Evolutionary conservation across 2,329 filamentous ascomycete species (phyloP), one percentile per base, ranked within the genome.

Genomic region (Lasiodiplodia theobromae): DNA sequence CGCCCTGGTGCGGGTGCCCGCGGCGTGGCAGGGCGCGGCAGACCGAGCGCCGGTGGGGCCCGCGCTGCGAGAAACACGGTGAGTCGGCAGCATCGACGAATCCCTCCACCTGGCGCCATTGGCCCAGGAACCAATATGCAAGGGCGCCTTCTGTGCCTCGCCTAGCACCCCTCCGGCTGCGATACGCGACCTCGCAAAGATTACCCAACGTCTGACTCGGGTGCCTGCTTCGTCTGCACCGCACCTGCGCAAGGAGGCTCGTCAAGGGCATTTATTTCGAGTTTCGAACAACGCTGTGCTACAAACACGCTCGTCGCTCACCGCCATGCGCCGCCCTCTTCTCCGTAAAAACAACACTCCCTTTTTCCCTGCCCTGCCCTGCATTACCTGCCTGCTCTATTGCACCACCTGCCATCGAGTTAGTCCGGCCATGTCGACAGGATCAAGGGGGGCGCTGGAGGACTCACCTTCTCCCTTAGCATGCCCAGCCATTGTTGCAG

Each of bases 401-500:
- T 78, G 76, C 70, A 79, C 77, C 72, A 79, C 78, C 78, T 69
- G 67, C 58, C 67, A 49, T 34, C n/a, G 25, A 31, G 28, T 60
- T 51, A 53, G 57, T 57, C 67, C 49, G 66, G 66, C 66, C 56
- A 68, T 34, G 47, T 68, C 66, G 44, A 54, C n/a, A 69, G 60
- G 31, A 70, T 69, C 51, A 69, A 68, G 16, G 68, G 67, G 37
- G 62, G 25, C 49, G 40, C 31, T 52, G 60, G 60, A 25, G 47
- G 67, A 76, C 85, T 82, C 80, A 97, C 96, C 93, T 98, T 99
- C 86, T 98, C 96, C 81, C 95, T 88, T 81, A 99, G 82, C 75
- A 88, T 90, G 68, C 93, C 94, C 85, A 98, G 91, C 91, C 94
- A 99, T 82, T 98, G 95, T 74, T 91, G 91, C 76, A 96, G 90